A percentile compares a stretch with the other conserved stretches of the same genome.
Conservation (phyloP, 2,329 filamentous ascomycete genomes). For the Fusarium pininemorale region DNA sequence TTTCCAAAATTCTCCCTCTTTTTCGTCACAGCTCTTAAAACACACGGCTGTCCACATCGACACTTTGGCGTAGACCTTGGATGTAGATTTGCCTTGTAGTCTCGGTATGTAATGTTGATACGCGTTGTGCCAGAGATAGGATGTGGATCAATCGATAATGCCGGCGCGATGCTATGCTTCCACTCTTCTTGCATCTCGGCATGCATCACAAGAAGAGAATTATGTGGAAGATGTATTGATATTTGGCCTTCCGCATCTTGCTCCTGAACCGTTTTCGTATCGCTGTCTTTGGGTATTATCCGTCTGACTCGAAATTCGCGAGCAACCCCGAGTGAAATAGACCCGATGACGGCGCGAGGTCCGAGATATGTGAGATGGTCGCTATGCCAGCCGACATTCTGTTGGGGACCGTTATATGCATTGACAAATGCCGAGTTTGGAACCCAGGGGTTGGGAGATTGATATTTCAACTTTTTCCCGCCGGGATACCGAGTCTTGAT, state of each 20-base stretch:
- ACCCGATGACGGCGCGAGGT: slow-evolving; percentile 87
- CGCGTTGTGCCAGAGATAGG: slow-evolving; percentile 80
- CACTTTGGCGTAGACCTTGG: slow-evolving; percentile 83
- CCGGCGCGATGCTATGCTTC: slow-evolving; percentile 88
- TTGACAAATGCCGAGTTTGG: slow-evolving; percentile 96
- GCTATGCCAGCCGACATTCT: slow-evolving; percentile 91
- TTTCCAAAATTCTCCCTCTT: slow-evolving; percentile 79
- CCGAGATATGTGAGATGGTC: slow-evolving; percentile 95
- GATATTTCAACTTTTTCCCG: slow-evolving; percentile 78
- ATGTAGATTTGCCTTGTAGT: slow-evolving; percentile 81
- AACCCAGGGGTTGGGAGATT: slow-evolving; percentile 77
- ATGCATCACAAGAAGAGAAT: slow-evolving; percentile 94
- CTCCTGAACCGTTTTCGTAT: slow-evolving; percentile 52
- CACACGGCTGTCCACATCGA: slow-evolving; percentile 72
- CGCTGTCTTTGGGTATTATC: slow-evolving; percentile 69
- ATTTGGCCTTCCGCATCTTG: slow-evolving; percentile 83
- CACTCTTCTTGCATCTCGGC: slow-evolving; percentile 97
- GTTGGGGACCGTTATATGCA: slow-evolving; percentile 82
- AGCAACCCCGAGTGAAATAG: slow-evolving; percentile 89
- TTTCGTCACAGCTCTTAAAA: slow-evolving; percentile 81
- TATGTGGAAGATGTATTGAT: slow-evolving; percentile 92
- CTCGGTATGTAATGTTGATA: slow-evolving; percentile 94
- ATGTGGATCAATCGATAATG: slow-evolving; percentile 82
- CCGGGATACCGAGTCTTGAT: slow-evolving; percentile 74
- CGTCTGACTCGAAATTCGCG: slow-evolving; percentile 89